Conservation (phyloP, 1,284 basidiomycete genomes). For the Bondarzewia mesenterica region DNA sequence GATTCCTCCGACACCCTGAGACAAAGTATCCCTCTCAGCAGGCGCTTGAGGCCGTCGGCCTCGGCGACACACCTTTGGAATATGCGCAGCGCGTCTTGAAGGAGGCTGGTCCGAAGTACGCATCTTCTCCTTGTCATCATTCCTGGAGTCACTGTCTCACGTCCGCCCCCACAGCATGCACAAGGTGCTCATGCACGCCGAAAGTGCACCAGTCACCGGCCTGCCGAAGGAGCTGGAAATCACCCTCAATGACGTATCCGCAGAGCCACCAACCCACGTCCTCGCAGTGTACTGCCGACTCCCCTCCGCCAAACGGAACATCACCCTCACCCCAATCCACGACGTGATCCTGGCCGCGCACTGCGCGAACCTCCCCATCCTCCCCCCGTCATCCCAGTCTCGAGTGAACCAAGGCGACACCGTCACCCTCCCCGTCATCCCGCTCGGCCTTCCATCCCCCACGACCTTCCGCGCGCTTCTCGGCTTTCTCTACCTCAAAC, state of each 20-base stretch:
- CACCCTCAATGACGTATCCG: slow-evolving; percentile 1
- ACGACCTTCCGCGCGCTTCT: slow-evolving; percentile 43
- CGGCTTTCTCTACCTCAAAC: slow-evolving; percentile 41
- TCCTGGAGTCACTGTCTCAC: neutral
- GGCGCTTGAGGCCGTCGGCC: neutral
- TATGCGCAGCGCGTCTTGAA: slow-evolving; percentile 1
- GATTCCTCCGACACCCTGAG: slow-evolving; percentile 14
- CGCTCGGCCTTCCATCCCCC: slow-evolving; percentile 39
- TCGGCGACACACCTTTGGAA: neutral
- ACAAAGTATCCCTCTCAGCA: slow-evolving; percentile 9
- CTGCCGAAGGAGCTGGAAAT: slow-evolving; percentile 19
- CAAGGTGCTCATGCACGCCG: slow-evolving; percentile 9
- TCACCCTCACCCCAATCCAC: slow-evolving; percentile 48
- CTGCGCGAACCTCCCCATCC: slow-evolving; percentile 41
- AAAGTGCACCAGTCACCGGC: slow-evolving; percentile 10
- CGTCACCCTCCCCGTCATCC: slow-evolving; percentile 36
- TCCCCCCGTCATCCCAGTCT: slow-evolving; percentile 19
- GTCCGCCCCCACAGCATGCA: slow-evolving; percentile 9
- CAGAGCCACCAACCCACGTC: slow-evolving; percentile 44
- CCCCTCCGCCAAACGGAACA: slow-evolving; percentile 13
- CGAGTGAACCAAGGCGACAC: slow-evolving; percentile 14
- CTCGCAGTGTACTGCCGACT: slow-evolving; percentile 39
- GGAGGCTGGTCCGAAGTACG: neutral
- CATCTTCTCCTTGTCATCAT: neutral
- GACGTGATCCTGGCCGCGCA: slow-evolving; percentile 46